These are phyloP conservation scores for Podila verticillata DNA, from an alignment of 192 early-diverging fungal genomes.

Conservation along the genomic window DNA sequence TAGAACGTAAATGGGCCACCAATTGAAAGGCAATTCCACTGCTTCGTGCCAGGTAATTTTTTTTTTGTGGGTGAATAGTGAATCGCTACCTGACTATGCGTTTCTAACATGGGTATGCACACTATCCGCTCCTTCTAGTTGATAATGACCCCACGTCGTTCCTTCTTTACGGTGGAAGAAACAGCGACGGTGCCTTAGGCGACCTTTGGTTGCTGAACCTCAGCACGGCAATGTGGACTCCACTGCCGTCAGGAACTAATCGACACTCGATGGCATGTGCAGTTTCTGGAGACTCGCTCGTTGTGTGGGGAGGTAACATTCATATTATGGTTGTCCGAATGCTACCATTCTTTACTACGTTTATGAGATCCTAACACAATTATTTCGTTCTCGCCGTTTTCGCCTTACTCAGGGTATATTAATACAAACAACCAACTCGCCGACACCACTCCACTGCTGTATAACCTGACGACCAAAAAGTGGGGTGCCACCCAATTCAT, in stretches of 20 bases:
- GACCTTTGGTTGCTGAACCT: background rate
- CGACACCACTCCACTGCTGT: background rate
- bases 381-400: no score
- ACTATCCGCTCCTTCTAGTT: background rate
- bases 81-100: no score
- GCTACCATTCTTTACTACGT: background rate
- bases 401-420: background rate
- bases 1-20: no score
- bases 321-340: background rate
- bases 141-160: background rate
- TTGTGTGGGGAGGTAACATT: background rate
- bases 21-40: no score
- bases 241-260: background rate
- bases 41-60: no score
- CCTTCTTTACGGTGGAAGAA: background rate
- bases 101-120: background rate
- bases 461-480: background rate
- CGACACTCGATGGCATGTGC: background rate
- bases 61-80: no score
- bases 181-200: background rate
- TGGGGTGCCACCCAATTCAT: background rate
- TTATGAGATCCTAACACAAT: no score
- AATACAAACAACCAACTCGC: background rate
- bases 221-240: background rate
- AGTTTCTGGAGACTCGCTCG: background rate